Evolutionary conservation across 495 filamentous ascomycete species (phyloP), one percentile per base, ranked within the genome.

Genomic region (Tuber umbilicatum): DNA sequence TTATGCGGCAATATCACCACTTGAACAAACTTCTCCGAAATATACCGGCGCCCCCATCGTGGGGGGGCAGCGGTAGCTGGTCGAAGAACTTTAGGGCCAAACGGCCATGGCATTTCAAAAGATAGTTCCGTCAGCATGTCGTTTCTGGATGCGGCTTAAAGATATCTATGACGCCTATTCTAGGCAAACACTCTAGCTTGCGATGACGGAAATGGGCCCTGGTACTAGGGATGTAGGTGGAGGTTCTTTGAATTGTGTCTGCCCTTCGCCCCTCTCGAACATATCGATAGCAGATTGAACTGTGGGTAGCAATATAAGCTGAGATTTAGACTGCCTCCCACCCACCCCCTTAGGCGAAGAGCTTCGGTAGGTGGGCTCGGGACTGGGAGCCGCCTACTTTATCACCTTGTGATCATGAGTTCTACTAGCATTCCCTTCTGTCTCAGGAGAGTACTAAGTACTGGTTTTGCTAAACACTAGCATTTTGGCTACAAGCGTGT

Each of bases 371-470:
- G 35, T 71, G 72, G 60, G 71, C 72, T 10, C 4, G 31, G 69
- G 35, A 70, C 73, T 4, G 40, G 42, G 40, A 67, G 69, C 64
- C 14, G 50, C 23, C n/a, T 74, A 39, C 1, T 3, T 17, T 78
- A 73, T 31, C 42, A 12, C 5, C 16, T 77, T 12, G 69, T 71
- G 43, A 78, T 72, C 10, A 74, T 73, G 55, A 55, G 71, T 69
- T 77, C 75, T 6, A 71, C 71, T 2, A 45, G 47, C 14, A 70
- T 73, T 41, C 68, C 45, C 5, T 78, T 77, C 39, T 70, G 1
- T 42, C 35, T 77, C 43, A 9, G 68, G 31, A 43, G 77, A n/a
- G 75, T 70, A n/a, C 71, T 42, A 19, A 78, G 76, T 40, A 45
- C 74, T 45, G 9, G 4, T 31, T 27, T 23, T 35, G 55, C 19